Base-by-base conservation (phyloP, 192 early-diverging fungal species). In the Mortierella claussenii region DNA sequence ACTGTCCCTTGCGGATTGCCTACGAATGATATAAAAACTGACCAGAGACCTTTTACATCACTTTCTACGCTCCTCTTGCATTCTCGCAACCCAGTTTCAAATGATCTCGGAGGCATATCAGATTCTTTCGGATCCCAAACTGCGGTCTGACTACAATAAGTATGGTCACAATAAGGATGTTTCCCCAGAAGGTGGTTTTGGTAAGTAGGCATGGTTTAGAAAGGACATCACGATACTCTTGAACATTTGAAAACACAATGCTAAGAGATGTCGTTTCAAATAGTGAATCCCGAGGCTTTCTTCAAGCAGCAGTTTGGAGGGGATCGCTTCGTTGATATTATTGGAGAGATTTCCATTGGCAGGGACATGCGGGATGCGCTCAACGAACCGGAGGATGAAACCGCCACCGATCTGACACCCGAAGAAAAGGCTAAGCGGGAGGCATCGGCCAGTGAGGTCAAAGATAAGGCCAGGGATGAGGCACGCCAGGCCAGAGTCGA, bases 241-340 rank as follows among this genome's bases (percentile, higher is more conserved):
- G 20, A 12, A 2, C 42, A 18, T 18, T 17, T 2, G 12, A 20
- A 17, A 6, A 9, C 46, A 6, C 6, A 48, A 17, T 21, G 46
- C 46, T 21, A 40, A 40, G 37, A 40, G 37, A 40, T 40, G 8
- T 40, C 7, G 2, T 28, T 15, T 3, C 40, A 30, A 43, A 55
- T 88, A 85, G 89, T 95, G 40, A 95, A 99, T 64, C 95, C 98
- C 18, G 89, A 92, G 48, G 93, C 93, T 55, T 98, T 99, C 84
- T 99, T 99, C 81, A 92, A 86, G 67, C 90, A 95, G 83, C 91
- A 94, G 50, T 99, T 99, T 86, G 98, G 98, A 54, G 96, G 96
- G 33, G 98, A 98, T 70, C 90, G 93, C 49, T 99, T 99, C 85
- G 87, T 92, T n/a, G 91, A 94, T 79, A 92, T 98, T 78, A 97